Evolutionary conservation across 805 yeast species (phyloP), one percentile per base, ranked within the genome.

Genomic region (Teunomyces aglyptinius): DNA sequence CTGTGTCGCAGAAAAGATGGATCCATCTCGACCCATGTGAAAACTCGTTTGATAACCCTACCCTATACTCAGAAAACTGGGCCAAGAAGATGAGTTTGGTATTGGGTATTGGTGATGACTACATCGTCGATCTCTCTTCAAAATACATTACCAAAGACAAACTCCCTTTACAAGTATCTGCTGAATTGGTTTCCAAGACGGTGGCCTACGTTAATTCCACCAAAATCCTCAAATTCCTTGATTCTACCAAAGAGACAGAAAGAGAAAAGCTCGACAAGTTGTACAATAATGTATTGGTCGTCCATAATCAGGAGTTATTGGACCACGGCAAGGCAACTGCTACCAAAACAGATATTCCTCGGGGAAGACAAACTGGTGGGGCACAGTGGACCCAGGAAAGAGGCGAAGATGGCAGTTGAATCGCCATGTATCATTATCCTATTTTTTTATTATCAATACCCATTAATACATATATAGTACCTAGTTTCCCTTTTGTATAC

Each of bases 81-180:
- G 95, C 92, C 27, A 92, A 92, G 67, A 81, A 81, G 49, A 92
- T 92, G 97, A 86, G 96, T 44, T 89, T 88, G 65, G 86, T 83
- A 2, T 68, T 92, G 46, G 97, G 89, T 0, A 75, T 85, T 45
- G 76, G 83, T 40, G 73, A 72, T 10, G 71, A 72, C 34, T 89
- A 89, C 29, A 71, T 83, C 1, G 62, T 70, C 1, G 97, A 92
- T 61, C 83, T 92, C 26, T 79, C 90, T 19, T 61, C 64, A 8
- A 78, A 89, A 50, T 91, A 92, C 55, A 78, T 89, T 24, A 72
- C 68, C n/a, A 41, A 47, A 3, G 58, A 54, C 6, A 63, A 59
- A 47, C 28, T 43, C 13, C 65, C 89, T 46, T 63, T 68, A 35
- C 67, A 69, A 33, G 64, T 80, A 5, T 51, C 65, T 18, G 83